phyloP scores from a whole-genome alignment of 176 grass and related monocot genomes.

The Alloteropsis semialata region DNA sequence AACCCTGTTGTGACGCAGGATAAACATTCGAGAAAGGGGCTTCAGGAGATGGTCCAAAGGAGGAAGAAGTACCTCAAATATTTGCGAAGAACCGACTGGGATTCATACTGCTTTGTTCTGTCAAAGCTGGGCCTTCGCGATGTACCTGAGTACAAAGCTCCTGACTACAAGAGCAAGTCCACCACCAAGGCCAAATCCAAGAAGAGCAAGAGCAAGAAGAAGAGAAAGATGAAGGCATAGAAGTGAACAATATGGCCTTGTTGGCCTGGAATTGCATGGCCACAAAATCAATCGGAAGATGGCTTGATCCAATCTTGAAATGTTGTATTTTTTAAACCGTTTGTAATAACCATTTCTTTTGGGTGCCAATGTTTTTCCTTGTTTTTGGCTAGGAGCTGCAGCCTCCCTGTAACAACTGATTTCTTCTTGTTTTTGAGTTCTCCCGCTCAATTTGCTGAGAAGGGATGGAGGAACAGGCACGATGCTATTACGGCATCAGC shows the following conservation, averaged over 20 bases:
- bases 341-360: slow-evolving; percentile 35
- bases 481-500: background rate
- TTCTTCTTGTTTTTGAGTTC: background rate
- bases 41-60: slow-evolving; percentile 88
- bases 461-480: background rate
- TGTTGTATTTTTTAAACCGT: slow-evolving; percentile 31
- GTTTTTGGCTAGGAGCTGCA: background rate
- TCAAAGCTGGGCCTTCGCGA: slow-evolving; percentile 84
- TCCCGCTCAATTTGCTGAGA: background rate
- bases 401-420: slow-evolving; percentile 7
- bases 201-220: slow-evolving; percentile 58
- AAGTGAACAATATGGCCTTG: background rate
- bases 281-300: slow-evolving; percentile 6
- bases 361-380: background rate
- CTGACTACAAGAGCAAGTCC: slow-evolving; percentile 68
- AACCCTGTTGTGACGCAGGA: slow-evolving; percentile 34
- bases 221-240: slow-evolving; percentile 48
- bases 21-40: slow-evolving; percentile 91
- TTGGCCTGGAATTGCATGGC: background rate
- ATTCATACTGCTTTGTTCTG: slow-evolving; percentile 80
- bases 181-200: slow-evolving; percentile 50
- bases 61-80: slow-evolving; percentile 96
- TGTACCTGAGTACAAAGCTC: slow-evolving; percentile 63
- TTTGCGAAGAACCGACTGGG: slow-evolving; percentile 88
- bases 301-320: background rate